Percentiles rank a stretch among this genome's conserved stretches.
phyloP scores from a whole-genome alignment of 1,139 yeast species.

The Sugiyamaella novakii region DNA sequence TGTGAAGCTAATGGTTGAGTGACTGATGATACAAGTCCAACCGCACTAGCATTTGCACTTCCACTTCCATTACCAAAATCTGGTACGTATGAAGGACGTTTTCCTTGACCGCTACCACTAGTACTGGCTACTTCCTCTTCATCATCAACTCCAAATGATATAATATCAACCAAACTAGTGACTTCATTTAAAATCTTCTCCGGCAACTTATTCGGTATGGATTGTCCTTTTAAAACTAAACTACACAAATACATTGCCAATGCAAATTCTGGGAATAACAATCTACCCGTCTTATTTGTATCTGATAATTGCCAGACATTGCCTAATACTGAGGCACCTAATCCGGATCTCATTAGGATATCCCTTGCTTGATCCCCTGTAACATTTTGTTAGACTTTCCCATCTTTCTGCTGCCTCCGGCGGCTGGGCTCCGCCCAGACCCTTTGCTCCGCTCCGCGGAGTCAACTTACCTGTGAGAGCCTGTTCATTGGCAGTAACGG shows the following conservation, averaged over 20 bases:
- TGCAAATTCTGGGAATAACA: slow-evolving; percentile 93
- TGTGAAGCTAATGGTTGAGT: slow-evolving; percentile 37
- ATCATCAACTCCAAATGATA: slow-evolving; percentile 76
- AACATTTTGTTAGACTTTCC: neutral
- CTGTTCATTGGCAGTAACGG: slow-evolving; percentile 75
- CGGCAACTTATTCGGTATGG: slow-evolving; percentile 73
- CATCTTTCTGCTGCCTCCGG: slow-evolving; percentile 4
- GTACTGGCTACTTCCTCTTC: slow-evolving; percentile 40
- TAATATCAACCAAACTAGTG: slow-evolving; percentile 81
- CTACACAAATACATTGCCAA: slow-evolving; percentile 88
- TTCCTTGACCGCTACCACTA: slow-evolving; percentile 16
- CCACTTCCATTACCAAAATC: slow-evolving; percentile 35
- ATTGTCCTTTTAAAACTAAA: slow-evolving; percentile 71
- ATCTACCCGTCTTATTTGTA: slow-evolving; percentile 78
- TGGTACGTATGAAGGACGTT: slow-evolving; percentile 38
- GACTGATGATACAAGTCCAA: slow-evolving; percentile 29
- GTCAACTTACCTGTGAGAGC: slow-evolving; percentile 49
- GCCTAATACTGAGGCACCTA: slow-evolving; percentile 74
- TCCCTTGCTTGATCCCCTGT: slow-evolving; percentile 76
- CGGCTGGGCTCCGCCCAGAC: slow-evolving; percentile 7
- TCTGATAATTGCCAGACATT: slow-evolving; percentile 91
- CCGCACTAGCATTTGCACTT: slow-evolving; percentile 34
- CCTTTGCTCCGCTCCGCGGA: slow-evolving; percentile 3
- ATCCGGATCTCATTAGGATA: slow-evolving; percentile 77
- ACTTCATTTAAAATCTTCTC: slow-evolving; percentile 80